phyloP scores from a whole-genome alignment of 2,329 filamentous ascomycete genomes.

The Uncinocarpus reesii region DNA sequence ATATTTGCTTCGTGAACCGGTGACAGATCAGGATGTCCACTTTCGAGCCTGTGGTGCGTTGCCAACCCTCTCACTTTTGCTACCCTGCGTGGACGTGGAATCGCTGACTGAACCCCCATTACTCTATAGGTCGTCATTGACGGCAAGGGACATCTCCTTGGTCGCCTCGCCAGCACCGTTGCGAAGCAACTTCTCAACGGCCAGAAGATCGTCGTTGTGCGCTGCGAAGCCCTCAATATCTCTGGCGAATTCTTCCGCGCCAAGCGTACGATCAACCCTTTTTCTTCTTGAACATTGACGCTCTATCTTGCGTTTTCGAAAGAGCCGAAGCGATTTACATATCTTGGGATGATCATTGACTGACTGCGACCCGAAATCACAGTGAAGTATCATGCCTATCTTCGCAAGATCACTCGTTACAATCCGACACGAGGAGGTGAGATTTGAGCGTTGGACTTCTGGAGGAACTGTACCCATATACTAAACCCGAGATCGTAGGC shows the following conservation, averaged over 20 bases:
- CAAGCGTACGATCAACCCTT: conserved; percentile 73
- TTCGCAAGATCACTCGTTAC: conserved; percentile 99
- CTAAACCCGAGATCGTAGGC: conserved; percentile 44
- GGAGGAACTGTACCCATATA: not conserved
- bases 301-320: not conserved
- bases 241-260: conserved; percentile 99
- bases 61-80: not conserved
- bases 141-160: conserved; percentile 99
- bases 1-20: conserved; percentile 35
- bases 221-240: conserved; percentile 99
- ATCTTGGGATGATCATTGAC: not conserved
- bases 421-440: conserved; percentile 97
- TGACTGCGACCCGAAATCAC: conserved; percentile 26
- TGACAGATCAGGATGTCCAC: conserved; percentile 51
- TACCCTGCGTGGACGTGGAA: not conserved
- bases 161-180: conserved; percentile 94
- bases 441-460: conserved; percentile 27
- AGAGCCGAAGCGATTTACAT: not conserved
- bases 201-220: conserved; percentile 98
- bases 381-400: conserved; percentile 99
- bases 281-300: conserved; percentile 12
- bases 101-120: conserved; percentile 29
- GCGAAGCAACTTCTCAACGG: conserved; percentile 98
- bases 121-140: conserved; percentile 82
- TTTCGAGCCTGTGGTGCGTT: conserved; percentile 56